These are phyloP conservation scores for Vaccinium corymbosum DNA, from an alignment of 148 eudicot genomes.

Conservation along the genomic window DNA sequence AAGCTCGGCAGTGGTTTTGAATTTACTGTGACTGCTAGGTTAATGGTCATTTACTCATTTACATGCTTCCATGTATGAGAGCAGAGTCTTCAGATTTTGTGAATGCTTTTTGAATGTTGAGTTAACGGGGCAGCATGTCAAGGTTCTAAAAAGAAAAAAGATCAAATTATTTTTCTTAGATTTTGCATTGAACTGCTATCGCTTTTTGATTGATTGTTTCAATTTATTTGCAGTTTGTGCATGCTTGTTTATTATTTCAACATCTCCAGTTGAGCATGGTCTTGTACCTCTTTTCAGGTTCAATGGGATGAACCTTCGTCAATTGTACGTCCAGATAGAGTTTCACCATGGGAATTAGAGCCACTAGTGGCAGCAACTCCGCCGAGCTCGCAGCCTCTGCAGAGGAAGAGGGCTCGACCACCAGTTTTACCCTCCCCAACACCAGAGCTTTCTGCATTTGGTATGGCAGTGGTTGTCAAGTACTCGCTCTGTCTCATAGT, in stretches of 20 bases:
- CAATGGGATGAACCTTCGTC: conserved; percentile 98
- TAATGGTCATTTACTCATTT: background rate
- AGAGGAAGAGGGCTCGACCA: conserved; percentile 70
- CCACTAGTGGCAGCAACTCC: conserved; percentile 62
- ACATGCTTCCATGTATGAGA: background rate
- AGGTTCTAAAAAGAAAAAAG: background rate
- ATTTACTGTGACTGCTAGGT: background rate
- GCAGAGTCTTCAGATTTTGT: background rate
- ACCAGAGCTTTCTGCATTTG: conserved; percentile 52
- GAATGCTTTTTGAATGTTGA: background rate
- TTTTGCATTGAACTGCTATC: background rate
- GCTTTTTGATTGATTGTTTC: background rate
- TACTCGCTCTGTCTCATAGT: background rate
- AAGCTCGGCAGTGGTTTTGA: background rate
- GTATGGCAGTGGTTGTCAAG: conserved; percentile 30
- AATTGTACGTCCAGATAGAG: conserved; percentile 73
- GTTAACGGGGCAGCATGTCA: background rate
- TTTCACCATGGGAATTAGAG: conserved; percentile 95
- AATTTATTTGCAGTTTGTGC: background rate
- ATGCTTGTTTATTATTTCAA: background rate
- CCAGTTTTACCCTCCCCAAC: conserved; percentile 46
- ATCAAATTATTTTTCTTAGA: background rate
- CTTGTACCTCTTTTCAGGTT: conserved; percentile 43
- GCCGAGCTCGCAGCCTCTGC: conserved; percentile 54
- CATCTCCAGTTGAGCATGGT: background rate